Base-by-base conservation (phyloP, 2,329 filamentous ascomycete species). In the Pochonia chlamydosporia region DNA sequence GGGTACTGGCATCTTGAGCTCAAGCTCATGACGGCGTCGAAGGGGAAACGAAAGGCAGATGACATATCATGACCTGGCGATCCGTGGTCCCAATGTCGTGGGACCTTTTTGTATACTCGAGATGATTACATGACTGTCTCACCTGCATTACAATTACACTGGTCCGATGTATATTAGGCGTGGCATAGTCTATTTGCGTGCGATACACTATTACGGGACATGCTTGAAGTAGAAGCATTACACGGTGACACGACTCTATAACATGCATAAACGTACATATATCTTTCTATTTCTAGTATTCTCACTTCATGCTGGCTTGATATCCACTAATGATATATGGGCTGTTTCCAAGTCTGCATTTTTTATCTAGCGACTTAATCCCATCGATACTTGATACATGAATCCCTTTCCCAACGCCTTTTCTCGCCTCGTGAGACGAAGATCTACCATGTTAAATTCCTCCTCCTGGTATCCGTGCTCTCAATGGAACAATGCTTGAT, bases 1-100 rank as follows among this genome's bases (percentile, higher is more conserved):
- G 76, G 77, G 1, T 74, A 67, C 49, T 84, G 78, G 62, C 72
- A 75, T 4, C 70, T 85, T 5, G 76, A 84, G 60, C 66, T 85
- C 48, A 85, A 85, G 65, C 57, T 84, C 39, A 78, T 78, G 73
- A 82, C 78, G 3, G 68, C 66, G 3, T 78, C 71, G 26, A 73
- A 76, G 48, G 79, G 76, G 44, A 69, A 69, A 50, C 62, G 65
- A 28, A 68, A 69, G 46, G 64, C 62, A 5, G 58, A 62, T 18
- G 49, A 51, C 1, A 46, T 61, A 18, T 52, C 57, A 26, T 67
- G 53, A 62, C 6, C 8, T 24, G 23, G 13, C 28, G 5, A 42
- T 20, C 16, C 18, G 16, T 8, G 37, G 3, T 24, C 21, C 37
- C 18, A 4, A 4, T 40, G 37, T 2, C 14, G 9, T 9, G 7